Evolutionary conservation across 805 yeast species (phyloP).

Genomic region (Hanseniaspora meyeri): DNA sequence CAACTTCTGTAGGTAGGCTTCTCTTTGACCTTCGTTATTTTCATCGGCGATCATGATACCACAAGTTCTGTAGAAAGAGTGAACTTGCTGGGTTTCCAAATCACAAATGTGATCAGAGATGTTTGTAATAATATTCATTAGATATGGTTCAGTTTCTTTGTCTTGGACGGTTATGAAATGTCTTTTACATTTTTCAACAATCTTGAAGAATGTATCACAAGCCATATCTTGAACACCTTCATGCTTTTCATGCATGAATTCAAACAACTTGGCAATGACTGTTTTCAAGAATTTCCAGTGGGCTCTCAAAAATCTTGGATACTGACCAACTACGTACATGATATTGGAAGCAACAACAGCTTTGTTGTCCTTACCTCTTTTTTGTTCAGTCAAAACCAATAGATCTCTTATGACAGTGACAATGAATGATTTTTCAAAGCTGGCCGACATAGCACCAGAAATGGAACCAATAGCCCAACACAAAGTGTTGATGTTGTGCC

Average conservation of each 20-base stretch:
- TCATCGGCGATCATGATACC: conserved; percentile 88
- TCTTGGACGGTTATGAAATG: conserved; percentile 84
- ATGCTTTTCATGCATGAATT: conserved; percentile 99
- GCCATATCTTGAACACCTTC: conserved; percentile 99
- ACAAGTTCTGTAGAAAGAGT: conserved; percentile 94
- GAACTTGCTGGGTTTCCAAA: conserved; percentile 92
- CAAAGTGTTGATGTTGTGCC: conserved; percentile 92
- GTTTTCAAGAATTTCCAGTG: conserved; percentile 97
- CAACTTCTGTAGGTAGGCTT: conserved; percentile 57
- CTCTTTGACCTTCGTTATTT: conserved; percentile 53
- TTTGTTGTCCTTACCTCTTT: conserved; percentile 93
- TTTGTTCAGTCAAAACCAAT: conserved; percentile 84
- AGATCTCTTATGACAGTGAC: conserved; percentile 89
- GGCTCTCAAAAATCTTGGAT: conserved; percentile 91
- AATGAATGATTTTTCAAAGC: conserved; percentile 86
- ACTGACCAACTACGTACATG: conserved; percentile 98
- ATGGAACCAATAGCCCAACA: conserved; percentile 99
- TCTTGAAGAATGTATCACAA: conserved; percentile 95
- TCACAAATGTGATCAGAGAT: conserved; percentile 82
- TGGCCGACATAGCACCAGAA: conserved; percentile 97
- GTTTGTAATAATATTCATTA: conserved; percentile 73
- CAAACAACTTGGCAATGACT: conserved; percentile 87
- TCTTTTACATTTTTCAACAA: conserved; percentile 86
- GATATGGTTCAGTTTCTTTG: conserved; percentile 79
- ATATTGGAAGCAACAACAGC: conserved; percentile 99